Conservation (phyloP, 768 basidiomycete genomes). For the Xerocomellus amylosporus region DNA sequence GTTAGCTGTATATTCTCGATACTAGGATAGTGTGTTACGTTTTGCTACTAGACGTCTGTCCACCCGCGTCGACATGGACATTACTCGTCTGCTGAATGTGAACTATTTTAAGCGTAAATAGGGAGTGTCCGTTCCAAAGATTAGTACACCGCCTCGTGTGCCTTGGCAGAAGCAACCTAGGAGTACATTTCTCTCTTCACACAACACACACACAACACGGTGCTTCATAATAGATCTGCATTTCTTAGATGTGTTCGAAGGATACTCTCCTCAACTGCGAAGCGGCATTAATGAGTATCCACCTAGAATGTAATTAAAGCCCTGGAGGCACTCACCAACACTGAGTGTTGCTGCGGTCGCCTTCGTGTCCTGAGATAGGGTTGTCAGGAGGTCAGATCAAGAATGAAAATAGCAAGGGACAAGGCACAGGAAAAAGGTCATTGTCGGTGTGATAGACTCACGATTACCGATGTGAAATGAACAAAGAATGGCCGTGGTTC, state of each 20-base stretch:
- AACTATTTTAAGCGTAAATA: not conserved
- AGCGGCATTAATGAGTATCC: conserved; percentile 1
- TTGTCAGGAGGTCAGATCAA: conserved; percentile 6
- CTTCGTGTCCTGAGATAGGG: conserved; percentile 57
- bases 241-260: conserved; percentile 65
- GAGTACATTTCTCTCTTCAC: conserved; percentile 1
- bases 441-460: conserved; percentile 37
- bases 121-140: not conserved
- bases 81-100: not conserved
- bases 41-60: conserved; percentile 4
- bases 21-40: not conserved
- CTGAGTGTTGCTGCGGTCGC: conserved; percentile 70
- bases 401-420: not conserved
- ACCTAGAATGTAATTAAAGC: not conserved
- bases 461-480: conserved; percentile 76
- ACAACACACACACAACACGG: not conserved
- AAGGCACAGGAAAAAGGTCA: conserved; percentile 4
- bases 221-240: conserved; percentile 61
- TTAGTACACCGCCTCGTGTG: not conserved
- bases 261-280: conserved; percentile 67
- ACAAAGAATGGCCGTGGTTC: conserved; percentile 65
- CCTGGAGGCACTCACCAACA: conserved; percentile 46
- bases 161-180: not conserved
- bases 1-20: not conserved
- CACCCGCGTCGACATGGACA: not conserved